Evolutionary conservation across 345 rosid genomes (phyloP), one percentile per base, ranked within the genome.

Genomic region (Bruguiera gymnorhiza): DNA sequence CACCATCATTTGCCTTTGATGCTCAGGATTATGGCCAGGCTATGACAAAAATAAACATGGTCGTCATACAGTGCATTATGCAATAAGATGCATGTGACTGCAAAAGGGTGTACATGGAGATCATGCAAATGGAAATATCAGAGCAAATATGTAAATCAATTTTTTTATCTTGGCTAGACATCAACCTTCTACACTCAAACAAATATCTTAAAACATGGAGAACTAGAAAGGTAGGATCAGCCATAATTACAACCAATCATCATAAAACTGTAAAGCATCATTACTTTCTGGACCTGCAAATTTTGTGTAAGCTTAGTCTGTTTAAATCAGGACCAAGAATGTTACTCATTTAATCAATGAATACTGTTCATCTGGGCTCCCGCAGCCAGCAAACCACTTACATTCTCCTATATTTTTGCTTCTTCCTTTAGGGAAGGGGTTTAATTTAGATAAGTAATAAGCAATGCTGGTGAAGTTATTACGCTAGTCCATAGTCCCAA

Each of bases 1-100:
- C 69, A 75, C 75, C 77, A 80, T 76, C 76, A 82, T 76, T 80
- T 84, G 84, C 74, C 91, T 83, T 67, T 86, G 89, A 78, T 75
- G 86, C 81, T 80, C 87, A 34, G 82, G 72, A 69, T 80, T 83
- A 70, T 79, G 70, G 69, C 80, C 83, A 76, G 82, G 82, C 87
- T 88, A 73, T 60, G 70, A 72, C 75, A 78, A 68, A 76, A 83
- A 74, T 60, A 75, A 53, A 66, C 60, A 67, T 9, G 24, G 20
- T 59, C 48, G 27, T 26, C 32, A 72, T 31, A 56, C 34, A 55
- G 59, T 29, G 1, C 18, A 56, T 8, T 27, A 56, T 10, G 29
- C 30, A 21, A 56, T 8, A 24, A 56, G 29, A 56, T 56, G 30
- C 60, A 56, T 3, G 30, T 8, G 30, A 15, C 30, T 24, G 60